Evolutionary conservation across 768 basidiomycete genomes (phyloP), one percentile per base, ranked within the genome.

Genomic region (Candolleomyces aberdarensis): DNA sequence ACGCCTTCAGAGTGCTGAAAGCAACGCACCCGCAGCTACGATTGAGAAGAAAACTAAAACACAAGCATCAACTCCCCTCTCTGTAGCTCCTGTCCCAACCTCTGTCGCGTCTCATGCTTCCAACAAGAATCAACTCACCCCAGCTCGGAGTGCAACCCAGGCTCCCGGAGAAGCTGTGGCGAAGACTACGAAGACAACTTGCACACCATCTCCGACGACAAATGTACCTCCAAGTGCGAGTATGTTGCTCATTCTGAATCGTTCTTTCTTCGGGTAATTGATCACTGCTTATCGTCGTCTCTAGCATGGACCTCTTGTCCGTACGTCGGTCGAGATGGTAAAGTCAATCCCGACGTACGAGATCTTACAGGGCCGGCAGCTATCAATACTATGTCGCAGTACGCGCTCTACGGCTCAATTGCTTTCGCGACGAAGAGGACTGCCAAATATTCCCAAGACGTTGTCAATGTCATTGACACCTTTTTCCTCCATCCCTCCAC

Each of bases 341-440:
- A 77, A 62, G 78, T 83, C 43, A 85, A 86, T 65, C 83, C 84
- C 15, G 85, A 85, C 66, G 80, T 82, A 13, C 74, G 77, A 57
- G 71, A 67, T 4, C 69, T 85, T n/a, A 68, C 69, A n/a, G 78
- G 76, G 11, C 74, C 80, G 6, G 69, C 70, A 41, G 76, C 77
- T 6, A 74, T 81, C 60, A 75, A 76, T 56, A 55, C 59, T 57
- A 71, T 80, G 62, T 67, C 82, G 0, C 78, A 84, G 63, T 72
- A 76, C 2, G 72, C 78, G 26, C 66, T 82, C 20, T 80, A 75
- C 70, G 82, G 80, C 65, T 76, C 77, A 19, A 57, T 84, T 29
- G 75, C 81, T 14, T 82, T 69, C 65, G 76, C 71, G 2, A 60
- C 81, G 29, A 63, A 65, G 20, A 66, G 65, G 66, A 65, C 74